Evolutionary conservation across 257 asterid genomes (phyloP).

Genomic region (Penstemon eatonii): DNA sequence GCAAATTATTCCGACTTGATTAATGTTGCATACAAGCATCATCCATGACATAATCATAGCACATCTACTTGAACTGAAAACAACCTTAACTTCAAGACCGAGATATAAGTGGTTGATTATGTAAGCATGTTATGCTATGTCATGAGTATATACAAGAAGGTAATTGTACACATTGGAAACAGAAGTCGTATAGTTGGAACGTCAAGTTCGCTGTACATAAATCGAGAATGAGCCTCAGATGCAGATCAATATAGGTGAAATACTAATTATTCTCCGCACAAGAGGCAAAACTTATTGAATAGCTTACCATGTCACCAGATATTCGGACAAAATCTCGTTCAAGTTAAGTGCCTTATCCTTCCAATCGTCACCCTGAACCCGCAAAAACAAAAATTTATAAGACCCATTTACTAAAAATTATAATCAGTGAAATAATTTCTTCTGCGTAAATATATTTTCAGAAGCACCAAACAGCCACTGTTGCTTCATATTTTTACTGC

Average conservation of each 20-base stretch:
- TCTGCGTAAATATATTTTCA: too few relatives aligned
- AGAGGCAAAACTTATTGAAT: background rate
- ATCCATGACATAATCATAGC: background rate
- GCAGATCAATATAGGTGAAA: background rate
- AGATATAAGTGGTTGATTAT: background rate
- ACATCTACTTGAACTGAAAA: background rate
- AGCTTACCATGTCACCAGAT: constrained; percentile 55
- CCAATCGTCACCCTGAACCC: constrained; percentile 65
- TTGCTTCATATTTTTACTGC: too few relatives aligned
- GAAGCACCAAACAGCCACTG: too few relatives aligned
- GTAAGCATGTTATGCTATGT: background rate
- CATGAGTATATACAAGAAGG: background rate
- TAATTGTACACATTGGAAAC: background rate
- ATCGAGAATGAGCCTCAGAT: background rate
- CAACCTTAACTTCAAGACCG: background rate
- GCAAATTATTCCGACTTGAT: background rate
- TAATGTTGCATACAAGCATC: background rate
- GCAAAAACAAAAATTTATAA: background rate
- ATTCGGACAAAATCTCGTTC: constrained; percentile 56
- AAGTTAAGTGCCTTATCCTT: constrained; percentile 54
- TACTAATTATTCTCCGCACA: too few relatives aligned
- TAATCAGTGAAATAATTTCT: too few relatives aligned
- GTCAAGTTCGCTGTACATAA: background rate
- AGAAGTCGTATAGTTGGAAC: background rate
- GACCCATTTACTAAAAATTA: too few relatives aligned